Evolutionary conservation across 2,329 filamentous ascomycete species (phyloP), one percentile per base, ranked within the genome.

Genomic region (Diaporthe batatas): DNA sequence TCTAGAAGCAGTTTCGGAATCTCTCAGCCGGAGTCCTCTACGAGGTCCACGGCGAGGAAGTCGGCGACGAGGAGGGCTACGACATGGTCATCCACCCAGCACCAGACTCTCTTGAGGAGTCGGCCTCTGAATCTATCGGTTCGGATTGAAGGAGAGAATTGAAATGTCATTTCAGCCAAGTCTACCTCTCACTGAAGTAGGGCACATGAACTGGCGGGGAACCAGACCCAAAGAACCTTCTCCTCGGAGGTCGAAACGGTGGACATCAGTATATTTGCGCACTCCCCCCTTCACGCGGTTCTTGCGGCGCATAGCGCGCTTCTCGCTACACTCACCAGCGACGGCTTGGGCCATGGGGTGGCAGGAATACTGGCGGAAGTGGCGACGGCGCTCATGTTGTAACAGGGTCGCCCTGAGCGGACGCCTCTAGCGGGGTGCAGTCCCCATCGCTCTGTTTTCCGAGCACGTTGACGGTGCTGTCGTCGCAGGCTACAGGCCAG

Each of bases 391-490:
- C 44, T 49, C 44, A 49, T 1, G 21, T n/a, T 7, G 44, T 6
- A 8, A 49, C 44, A 3, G 44, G 44, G 21, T 49, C 44, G 21
- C 44, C 44, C 21, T 49, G 7, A 2, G 44, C 44, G 44, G 44
- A 49, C n/a, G 10, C 44, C 44, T 49, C 44, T 8, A 49, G 44
- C 14, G 68, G 57, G 42, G 62, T 32, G 62, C 58, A 54, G 53
- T 55, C 53, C 32, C 72, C 72, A 23, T 68, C 68, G 68, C 51
- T 68, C 14, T 49, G 57, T 77, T 80, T 76, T 18, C 81, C 81
- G 25, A 75, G 76, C 12, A 82, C 74, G 80, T 83, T 83, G 75
- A 80, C 77, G 57, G 81, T 82, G 78, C 82, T 81, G 69, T 82
- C 81, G 75, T 80, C 78, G 72, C 81, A 83, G 34, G 72, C 75